These are phyloP conservation scores for Tulasnella sp. DNA, from an alignment of 768 basidiomycete genomes.

Conservation along the genomic window DNA sequence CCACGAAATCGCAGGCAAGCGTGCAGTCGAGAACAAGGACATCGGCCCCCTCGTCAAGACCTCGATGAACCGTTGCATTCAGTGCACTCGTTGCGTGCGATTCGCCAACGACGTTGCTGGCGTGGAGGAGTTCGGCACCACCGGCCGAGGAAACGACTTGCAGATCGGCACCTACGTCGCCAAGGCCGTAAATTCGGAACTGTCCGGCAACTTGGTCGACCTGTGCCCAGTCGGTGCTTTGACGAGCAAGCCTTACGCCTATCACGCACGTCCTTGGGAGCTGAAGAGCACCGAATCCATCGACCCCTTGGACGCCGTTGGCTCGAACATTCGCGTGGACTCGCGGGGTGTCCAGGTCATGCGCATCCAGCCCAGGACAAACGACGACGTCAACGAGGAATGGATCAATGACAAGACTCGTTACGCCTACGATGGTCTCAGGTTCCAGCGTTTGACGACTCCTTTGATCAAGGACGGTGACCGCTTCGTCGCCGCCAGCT, in stretches of 20 bases:
- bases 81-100: constrained; percentile 98
- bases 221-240: constrained; percentile 98
- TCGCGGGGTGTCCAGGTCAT: constrained; percentile 95
- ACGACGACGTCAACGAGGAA: constrained; percentile 98
- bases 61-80: constrained; percentile 98
- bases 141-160: constrained; percentile 96
- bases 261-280: constrained; percentile 97
- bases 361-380: constrained; percentile 94
- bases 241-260: constrained; percentile 98
- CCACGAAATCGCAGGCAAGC: constrained; percentile 98
- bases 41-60: constrained; percentile 98
- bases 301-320: constrained; percentile 93
- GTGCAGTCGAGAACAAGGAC: constrained; percentile 98
- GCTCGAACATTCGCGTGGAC: constrained; percentile 95
- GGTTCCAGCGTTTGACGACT: constrained; percentile 91
- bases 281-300: constrained; percentile 97
- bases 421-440: constrained; percentile 92
- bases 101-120: constrained; percentile 99
- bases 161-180: constrained; percentile 99
- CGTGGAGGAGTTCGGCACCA: constrained; percentile 95
- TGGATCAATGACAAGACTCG: constrained; percentile 99
- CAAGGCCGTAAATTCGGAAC: constrained; percentile 96
- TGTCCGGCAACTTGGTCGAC: constrained; percentile 96
- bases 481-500: constrained; percentile 84
- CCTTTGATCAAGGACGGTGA: constrained; percentile 91